Evolutionary conservation across 306 rosid species (phyloP).

Genomic region (Mucuna pruriens): DNA sequence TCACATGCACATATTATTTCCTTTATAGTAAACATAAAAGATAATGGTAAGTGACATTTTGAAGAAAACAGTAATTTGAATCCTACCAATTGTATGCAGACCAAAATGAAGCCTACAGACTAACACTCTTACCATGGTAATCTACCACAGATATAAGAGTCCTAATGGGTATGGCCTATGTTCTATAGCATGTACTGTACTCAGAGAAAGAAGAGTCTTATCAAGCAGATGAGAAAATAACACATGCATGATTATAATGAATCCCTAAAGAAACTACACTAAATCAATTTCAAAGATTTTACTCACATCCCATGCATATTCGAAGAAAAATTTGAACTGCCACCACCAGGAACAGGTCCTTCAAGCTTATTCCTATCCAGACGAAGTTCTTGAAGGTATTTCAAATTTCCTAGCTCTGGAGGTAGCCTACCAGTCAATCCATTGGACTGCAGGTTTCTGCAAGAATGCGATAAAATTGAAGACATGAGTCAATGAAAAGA

Average conservation of each 20-base stretch:
- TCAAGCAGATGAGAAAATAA: background rate
- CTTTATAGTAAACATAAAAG: background rate
- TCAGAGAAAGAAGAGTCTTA: background rate
- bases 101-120: conserved; percentile 1
- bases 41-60: background rate
- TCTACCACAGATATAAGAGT: background rate
- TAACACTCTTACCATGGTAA: background rate
- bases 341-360: conserved; percentile 71
- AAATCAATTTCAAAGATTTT: background rate
- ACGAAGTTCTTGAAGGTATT: conserved; percentile 71
- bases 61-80: conserved; percentile 17
- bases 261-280: background rate
- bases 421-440: conserved; percentile 85
- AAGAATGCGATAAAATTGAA: conserved; percentile 36
- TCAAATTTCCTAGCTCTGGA: conserved; percentile 76
- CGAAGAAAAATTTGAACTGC: conserved; percentile 46
- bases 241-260: conserved; percentile 6
- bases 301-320: conserved; percentile 69
- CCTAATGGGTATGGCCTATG: background rate
- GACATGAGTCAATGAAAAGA: conserved; percentile 11
- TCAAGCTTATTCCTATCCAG: conserved; percentile 89
- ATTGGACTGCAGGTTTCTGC: conserved; percentile 85
- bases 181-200: background rate
- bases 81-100: conserved; percentile 1
- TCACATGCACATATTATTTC: background rate